Conservation (phyloP, 1,284 basidiomycete genomes). For the Ganoderma boninense region DNA sequence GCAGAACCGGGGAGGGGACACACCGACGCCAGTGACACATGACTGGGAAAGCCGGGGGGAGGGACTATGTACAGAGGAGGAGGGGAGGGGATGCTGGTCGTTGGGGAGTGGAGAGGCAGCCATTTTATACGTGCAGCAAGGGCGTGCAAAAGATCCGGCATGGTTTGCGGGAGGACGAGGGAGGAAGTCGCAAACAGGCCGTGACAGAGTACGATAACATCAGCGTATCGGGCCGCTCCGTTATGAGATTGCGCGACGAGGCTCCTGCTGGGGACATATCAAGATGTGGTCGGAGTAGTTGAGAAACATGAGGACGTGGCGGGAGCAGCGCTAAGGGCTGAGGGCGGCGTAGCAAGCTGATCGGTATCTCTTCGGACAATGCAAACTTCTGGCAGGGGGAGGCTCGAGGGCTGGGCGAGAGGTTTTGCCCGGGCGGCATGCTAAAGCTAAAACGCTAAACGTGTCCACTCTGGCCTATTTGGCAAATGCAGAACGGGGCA, state of each 20-base stretch:
- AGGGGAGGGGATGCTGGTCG: slow-evolving; percentile 30
- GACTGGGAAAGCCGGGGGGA: slow-evolving; percentile 20
- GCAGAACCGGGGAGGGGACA: slow-evolving; percentile 32
- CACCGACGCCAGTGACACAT: slow-evolving; percentile 74
- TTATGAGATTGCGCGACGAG: slow-evolving; percentile 32
- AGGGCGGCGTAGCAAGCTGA: slow-evolving; percentile 35
- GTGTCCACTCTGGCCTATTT: slow-evolving; percentile 4
- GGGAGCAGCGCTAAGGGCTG: slow-evolving; percentile 24
- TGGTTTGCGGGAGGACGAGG: slow-evolving; percentile 28
- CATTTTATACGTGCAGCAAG: slow-evolving; percentile 35
- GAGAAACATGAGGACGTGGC: slow-evolving; percentile 34
- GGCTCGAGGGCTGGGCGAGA: slow-evolving; percentile 18
- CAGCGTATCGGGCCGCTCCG: slow-evolving; percentile 40
- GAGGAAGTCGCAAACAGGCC: slow-evolving; percentile 29
- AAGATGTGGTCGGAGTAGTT: slow-evolving; percentile 44
- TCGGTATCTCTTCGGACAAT: slow-evolving; percentile 37
- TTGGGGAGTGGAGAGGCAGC: slow-evolving; percentile 21
- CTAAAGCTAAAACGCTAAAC: slow-evolving; percentile 49
- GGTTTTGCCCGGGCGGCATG: slow-evolving; percentile 36
- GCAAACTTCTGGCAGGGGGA: slow-evolving; percentile 26
- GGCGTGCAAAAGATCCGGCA: slow-evolving; percentile 34
- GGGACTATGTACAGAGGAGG: slow-evolving; percentile 30
- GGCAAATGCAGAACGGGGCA: slow-evolving; percentile 20
- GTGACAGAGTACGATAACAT: slow-evolving; percentile 40
- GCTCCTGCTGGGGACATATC: slow-evolving; percentile 40